Conservation (phyloP, 1,284 basidiomycete genomes). For the Pterulicium gracile region DNA sequence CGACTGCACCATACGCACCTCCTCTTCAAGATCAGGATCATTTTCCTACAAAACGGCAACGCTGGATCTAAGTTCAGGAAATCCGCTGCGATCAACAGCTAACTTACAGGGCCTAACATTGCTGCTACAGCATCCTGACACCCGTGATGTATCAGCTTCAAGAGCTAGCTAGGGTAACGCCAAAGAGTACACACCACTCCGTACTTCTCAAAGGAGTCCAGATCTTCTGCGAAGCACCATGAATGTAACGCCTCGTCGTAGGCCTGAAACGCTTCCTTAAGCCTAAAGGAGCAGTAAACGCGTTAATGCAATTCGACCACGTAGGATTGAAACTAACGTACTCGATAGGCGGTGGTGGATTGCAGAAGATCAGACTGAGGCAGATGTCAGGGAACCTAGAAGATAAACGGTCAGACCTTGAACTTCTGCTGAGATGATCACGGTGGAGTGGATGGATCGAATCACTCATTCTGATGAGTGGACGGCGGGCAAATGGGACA, state of each 20-base stretch:
- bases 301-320: too few species aligned
- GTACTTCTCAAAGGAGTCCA: conserved; percentile 57
- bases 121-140: neutral
- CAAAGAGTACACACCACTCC: conserved; percentile 39
- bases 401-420: conserved; percentile 3
- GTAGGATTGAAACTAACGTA: conserved; percentile 24
- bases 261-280: conserved; percentile 45
- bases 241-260: conserved; percentile 51
- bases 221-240: conserved; percentile 56
- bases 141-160: conserved; percentile 40
- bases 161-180: conserved; percentile 5
- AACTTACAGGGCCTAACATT: neutral
- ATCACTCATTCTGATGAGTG: too few species aligned
- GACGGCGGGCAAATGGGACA: too few species aligned
- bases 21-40: neutral
- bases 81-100: too few species aligned
- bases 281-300: conserved; percentile 25
- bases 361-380: conserved; percentile 55
- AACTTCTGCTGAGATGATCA: too few species aligned
- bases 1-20: conserved; percentile 12
- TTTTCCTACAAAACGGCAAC: too few species aligned
- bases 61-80: too few species aligned
- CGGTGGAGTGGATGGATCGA: too few species aligned
- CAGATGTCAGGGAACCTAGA: conserved; percentile 62
- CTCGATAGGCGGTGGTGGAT: conserved; percentile 59